Base-by-base conservation (phyloP, 345 rosid species). In the Hibiscus mutabilis region DNA sequence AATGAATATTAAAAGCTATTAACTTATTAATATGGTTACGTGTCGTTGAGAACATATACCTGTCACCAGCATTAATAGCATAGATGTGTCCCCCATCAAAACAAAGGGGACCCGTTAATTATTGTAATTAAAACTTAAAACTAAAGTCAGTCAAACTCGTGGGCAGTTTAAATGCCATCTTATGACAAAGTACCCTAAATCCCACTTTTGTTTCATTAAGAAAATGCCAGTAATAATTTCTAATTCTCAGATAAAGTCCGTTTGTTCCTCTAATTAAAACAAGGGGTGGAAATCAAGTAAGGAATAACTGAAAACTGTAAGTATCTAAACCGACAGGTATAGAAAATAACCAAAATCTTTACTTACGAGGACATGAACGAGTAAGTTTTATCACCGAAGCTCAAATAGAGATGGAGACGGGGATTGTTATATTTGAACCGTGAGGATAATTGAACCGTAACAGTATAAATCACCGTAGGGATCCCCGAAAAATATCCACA, bases 121-220 rank as follows among this genome's bases (percentile, higher is more conserved):
- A 10, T 40, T 35, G 8, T 5, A 52, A 16, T 52, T 52, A 52
- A 5, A 49, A 49, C 12, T 40, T 16, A 7, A 40, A 35, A 10
- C 15, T 6, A 37, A 42, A 42, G 29, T 21, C n/a, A 3, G 6
- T 47, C 5, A 12, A 42, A 21, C 21, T 64, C 68, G 11, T 64
- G 21, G 22, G 57, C 51, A 53, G 24, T 15, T 14, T 64, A 47
- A 47, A 12, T 58, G 11, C 73, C 53, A 64, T 72, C 72, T 72
- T 63, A 37, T 27, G 55, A 49, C 55, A 59, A 60, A 63, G 67
- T n/a, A 69, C 35, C 35, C 40, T 12, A 25, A 25, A 27, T 19
- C 11, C 1, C 22, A 19, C 13, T 16, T 68, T 18, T 21, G 18
- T 33, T 18, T 18, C 31, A 15, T 19, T 46, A 2, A 13, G 3